Percentiles rank a stretch among this genome's conserved stretches.
Evolutionary conservation across 768 basidiomycete genomes (phyloP).

Genomic region (Pleurotus tuoliensis): DNA sequence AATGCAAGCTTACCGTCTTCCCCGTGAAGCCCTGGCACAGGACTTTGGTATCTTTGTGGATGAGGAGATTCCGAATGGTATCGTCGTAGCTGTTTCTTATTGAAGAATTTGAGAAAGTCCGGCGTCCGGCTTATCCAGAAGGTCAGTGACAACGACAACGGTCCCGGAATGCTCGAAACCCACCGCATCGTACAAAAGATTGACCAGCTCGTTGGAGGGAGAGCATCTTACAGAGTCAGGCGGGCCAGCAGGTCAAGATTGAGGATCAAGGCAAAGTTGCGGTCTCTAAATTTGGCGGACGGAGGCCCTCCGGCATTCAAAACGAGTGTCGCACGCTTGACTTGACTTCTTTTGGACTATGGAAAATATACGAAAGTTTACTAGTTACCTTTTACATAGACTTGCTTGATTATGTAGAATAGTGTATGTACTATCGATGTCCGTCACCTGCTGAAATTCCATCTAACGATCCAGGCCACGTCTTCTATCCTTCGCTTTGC

Average conservation of each 20-base stretch:
- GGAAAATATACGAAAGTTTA: too few species aligned
- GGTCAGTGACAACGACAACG: constrained; percentile 1
- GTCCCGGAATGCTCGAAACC: constrained; percentile 12
- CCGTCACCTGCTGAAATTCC: constrained; percentile 5
- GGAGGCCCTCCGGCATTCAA: background rate
- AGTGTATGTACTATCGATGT: background rate
- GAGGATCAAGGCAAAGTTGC: background rate
- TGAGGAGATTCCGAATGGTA: constrained; percentile 86
- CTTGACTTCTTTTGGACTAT: too few species aligned
- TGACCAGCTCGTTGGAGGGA: constrained; percentile 52
- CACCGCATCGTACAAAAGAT: constrained; percentile 51
- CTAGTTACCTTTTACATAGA: too few species aligned
- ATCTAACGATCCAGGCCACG: constrained; percentile 33
- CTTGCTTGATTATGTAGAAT: constrained; percentile 1
- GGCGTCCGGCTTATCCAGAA: constrained; percentile 50
- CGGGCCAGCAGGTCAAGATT: background rate
- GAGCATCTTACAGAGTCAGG: background rate
- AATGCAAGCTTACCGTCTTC: constrained; percentile 71
- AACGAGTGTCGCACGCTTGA: background rate
- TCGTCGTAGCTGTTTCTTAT: constrained; percentile 78
- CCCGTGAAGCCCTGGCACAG: constrained; percentile 90
- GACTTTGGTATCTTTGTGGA: constrained; percentile 94
- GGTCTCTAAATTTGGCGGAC: background rate
- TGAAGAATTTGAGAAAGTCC: constrained; percentile 79
- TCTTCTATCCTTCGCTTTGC: constrained; percentile 69